Conservation (phyloP, 176 grass and related monocot species). For the Puya raimondii region DNA sequence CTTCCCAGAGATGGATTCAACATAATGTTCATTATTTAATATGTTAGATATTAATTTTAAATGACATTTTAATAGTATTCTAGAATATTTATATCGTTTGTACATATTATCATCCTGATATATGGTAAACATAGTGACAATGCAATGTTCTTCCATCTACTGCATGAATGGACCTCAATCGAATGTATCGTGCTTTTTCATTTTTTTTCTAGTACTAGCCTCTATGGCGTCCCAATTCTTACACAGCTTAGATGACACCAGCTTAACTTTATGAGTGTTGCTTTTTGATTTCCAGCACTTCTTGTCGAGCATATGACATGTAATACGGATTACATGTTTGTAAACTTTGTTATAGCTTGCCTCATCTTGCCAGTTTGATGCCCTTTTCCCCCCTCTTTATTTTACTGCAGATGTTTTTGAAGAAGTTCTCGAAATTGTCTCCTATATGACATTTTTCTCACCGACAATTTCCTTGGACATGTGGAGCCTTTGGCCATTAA, state of each 20-base stretch:
- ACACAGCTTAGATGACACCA: not conserved
- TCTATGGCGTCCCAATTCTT: too few species aligned
- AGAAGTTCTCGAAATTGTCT: slow-evolving; percentile 88
- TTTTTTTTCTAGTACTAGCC: not conserved
- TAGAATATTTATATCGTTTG: too few species aligned
- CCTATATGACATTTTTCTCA: slow-evolving; percentile 87
- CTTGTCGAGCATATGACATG: not conserved
- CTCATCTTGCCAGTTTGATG: not conserved
- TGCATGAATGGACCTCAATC: too few species aligned
- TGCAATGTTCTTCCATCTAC: too few species aligned
- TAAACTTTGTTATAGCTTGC: not conserved
- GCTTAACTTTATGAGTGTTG: not conserved
- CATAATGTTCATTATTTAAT: too few species aligned
- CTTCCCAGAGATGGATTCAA: too few species aligned
- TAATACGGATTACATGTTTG: not conserved
- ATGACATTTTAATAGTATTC: too few species aligned
- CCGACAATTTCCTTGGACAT: slow-evolving; percentile 79
- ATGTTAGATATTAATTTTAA: too few species aligned
- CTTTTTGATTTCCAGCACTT: not conserved
- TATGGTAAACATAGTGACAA: too few species aligned
- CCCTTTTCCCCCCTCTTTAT: slow-evolving; percentile 3
- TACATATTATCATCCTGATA: too few species aligned
- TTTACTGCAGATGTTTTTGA: slow-evolving; percentile 72
- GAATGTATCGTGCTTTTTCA: not conserved
- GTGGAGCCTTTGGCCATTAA: slow-evolving; percentile 92